Evolutionary conservation across 768 basidiomycete genomes (phyloP), one percentile per base, ranked within the genome.

Genomic region (Psilocybe cubensis): DNA sequence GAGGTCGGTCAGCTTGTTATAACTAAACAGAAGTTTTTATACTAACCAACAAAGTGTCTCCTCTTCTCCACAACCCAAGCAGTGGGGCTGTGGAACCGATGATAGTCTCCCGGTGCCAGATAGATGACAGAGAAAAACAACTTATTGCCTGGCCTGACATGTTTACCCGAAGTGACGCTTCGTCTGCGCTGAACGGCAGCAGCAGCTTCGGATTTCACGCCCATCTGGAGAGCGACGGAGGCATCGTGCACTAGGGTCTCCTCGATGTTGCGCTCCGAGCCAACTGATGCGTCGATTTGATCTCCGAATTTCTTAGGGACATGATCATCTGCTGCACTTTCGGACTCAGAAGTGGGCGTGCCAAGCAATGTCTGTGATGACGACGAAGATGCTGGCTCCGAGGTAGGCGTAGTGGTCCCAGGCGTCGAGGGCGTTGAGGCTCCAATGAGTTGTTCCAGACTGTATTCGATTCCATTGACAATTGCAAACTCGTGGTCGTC

Each of bases 61-160:
- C 97, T 77, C 68, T 91, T 91, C 78, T 99, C 96, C 17, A 98
- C 96, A 4, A 99, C 95, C 97, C 97, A 98, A 6, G 92, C 87
- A 0, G 94, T 88, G 1, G 97, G 96, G 49, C 87, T 90, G 72
- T 99, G 97, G 83, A 97, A 99, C 14, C 96, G 86, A 68, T 99
- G 96, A 72, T 98, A 98, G 69, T 99, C 97, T 1, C 97, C 96
- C 1, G 97, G 97, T 0, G 96, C 97, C 54, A 99, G 90, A 76
- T 98, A 99, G 58, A 99, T 90, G 64, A 99, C 97, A 21, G 90
- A 77, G 72, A 98, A 99, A 75, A 86, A 97, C 21, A 98, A 84
- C 17, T 86, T 81, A 68, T 98, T 89, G 12, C 92, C 94, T 2
- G 88, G 83, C 60, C 84, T 83, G 42, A 88, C 77, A 38, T 75